These are phyloP conservation scores for Populus davidiana DNA, from an alignment of 345 rosid genomes.

Conservation along the genomic window DNA sequence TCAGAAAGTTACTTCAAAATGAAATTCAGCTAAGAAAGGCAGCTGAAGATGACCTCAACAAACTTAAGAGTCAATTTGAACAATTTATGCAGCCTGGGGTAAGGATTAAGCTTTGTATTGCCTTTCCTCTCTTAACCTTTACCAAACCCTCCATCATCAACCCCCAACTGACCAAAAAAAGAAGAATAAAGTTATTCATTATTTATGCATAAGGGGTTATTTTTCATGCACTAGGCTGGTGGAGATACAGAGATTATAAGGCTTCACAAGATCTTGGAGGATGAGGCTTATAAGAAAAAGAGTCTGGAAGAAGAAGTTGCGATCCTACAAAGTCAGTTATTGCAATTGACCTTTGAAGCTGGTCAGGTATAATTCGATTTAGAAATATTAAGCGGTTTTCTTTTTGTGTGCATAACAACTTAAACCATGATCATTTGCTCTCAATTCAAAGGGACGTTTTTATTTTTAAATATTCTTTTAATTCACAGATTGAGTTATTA, in stretches of 20 bases:
- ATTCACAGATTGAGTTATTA: not conserved
- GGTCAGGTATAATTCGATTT: constrained; percentile 21
- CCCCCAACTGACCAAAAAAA: not conserved
- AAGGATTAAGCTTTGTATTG: constrained; percentile 7
- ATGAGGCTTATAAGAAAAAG: constrained; percentile 24
- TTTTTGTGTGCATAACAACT: not conserved
- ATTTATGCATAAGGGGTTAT: not conserved
- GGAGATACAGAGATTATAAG: constrained; percentile 29
- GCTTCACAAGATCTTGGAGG: constrained; percentile 26
- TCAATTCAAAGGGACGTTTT: not conserved
- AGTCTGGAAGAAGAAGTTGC: constrained; percentile 26
- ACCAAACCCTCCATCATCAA: not conserved
- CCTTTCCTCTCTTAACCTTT: not conserved
- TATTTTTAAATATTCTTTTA: not conserved
- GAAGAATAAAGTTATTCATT: not conserved
- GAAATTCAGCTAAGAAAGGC: constrained; percentile 27
- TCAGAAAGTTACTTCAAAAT: constrained; percentile 23
- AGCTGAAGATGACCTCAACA: constrained; percentile 29
- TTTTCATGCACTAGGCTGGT: constrained; percentile 26
- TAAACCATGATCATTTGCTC: not conserved
- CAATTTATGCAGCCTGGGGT: constrained; percentile 22
- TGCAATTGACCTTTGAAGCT: constrained; percentile 28
- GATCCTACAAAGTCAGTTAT: constrained; percentile 24
- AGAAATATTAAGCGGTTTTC: not conserved
- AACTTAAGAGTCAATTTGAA: constrained; percentile 20